phyloP scores from a whole-genome alignment of 2,329 filamentous ascomycete genomes.

The Trichoderma atrobrunneum region DNA sequence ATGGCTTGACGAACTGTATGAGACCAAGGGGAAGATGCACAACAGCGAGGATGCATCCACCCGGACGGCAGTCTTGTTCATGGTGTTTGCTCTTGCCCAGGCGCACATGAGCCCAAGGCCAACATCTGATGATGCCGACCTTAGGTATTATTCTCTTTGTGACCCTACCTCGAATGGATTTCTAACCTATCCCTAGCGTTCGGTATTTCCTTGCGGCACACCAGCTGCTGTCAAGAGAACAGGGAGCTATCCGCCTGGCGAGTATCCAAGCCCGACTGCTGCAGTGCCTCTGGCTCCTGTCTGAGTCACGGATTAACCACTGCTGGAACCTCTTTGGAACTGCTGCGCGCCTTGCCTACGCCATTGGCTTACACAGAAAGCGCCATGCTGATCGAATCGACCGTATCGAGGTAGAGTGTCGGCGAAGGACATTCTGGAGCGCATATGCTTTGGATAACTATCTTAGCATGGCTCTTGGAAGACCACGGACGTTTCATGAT shows the following conservation, averaged over 20 bases:
- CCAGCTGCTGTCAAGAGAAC: background rate
- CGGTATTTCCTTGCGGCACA: constrained; percentile 11
- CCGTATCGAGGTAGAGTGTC: constrained; percentile 6
- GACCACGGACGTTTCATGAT: constrained; percentile 12
- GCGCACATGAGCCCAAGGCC: constrained; percentile 10
- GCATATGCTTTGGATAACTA: constrained; percentile 11
- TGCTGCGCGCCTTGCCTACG: constrained; percentile 8
- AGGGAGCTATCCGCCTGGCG: constrained; percentile 6
- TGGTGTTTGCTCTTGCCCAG: constrained; percentile 14
- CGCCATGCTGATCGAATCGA: constrained; percentile 12
- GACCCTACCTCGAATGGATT: background rate
- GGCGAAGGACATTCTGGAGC: constrained; percentile 9
- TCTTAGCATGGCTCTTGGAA: constrained; percentile 8
- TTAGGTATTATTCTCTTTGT: background rate
- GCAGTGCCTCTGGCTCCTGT: constrained; percentile 12
- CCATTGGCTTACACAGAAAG: constrained; percentile 10
- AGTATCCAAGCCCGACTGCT: constrained; percentile 5
- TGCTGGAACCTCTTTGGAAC: constrained; percentile 16
- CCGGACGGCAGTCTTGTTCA: constrained; percentile 6
- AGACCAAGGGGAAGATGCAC: constrained; percentile 13
- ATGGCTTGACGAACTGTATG: constrained; percentile 11
- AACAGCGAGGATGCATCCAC: background rate
- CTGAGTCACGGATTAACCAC: constrained; percentile 12
- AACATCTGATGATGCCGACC: constrained; percentile 12
- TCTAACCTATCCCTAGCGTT: background rate